A percentile compares a stretch with the other conserved stretches of the same genome.
Evolutionary conservation across 306 rosid genomes (phyloP).

Genomic region (Inga laurina): DNA sequence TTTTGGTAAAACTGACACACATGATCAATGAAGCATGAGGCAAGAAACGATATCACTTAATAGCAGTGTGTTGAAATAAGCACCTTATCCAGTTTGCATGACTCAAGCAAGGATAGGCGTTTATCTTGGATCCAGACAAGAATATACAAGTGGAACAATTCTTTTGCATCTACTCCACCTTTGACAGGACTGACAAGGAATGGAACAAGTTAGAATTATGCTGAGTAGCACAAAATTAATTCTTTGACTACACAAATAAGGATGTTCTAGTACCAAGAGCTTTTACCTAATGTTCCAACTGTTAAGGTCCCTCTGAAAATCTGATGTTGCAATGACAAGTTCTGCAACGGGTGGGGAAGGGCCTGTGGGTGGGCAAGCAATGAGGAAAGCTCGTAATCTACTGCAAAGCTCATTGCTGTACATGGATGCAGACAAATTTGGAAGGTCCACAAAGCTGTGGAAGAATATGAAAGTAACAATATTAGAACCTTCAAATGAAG

Average conservation of each 20-base stretch:
- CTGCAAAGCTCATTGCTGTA: constrained; percentile 86
- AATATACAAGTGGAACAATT: constrained; percentile 90
- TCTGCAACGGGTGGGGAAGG: constrained; percentile 92
- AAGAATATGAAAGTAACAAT: constrained; percentile 30
- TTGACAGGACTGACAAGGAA: constrained; percentile 64
- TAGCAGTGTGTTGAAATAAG: constrained; percentile 17
- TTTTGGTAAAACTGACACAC: constrained; percentile 1
- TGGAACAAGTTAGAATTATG: constrained; percentile 16
- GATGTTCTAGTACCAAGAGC: constrained; percentile 15
- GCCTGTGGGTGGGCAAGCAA: constrained; percentile 91
- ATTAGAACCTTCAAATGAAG: constrained; percentile 36
- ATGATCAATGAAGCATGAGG: constrained; percentile 19
- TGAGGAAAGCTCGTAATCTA: constrained; percentile 88
- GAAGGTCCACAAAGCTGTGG: constrained; percentile 90
- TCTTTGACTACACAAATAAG: background rate
- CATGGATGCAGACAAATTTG: constrained; percentile 87
- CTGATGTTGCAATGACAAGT: constrained; percentile 91
- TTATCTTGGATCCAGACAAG: constrained; percentile 96
- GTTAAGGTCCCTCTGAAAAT: constrained; percentile 85
- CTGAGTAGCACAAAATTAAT: constrained; percentile 22
- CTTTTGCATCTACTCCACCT: constrained; percentile 98
- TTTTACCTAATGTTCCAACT: constrained; percentile 76
- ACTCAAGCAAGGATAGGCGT: constrained; percentile 80
- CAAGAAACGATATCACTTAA: constrained; percentile 7
- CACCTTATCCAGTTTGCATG: constrained; percentile 96